These are phyloP conservation scores for Coprinopsis cinerea DNA, from an alignment of 768 basidiomycete genomes.

Conservation along the genomic window DNA sequence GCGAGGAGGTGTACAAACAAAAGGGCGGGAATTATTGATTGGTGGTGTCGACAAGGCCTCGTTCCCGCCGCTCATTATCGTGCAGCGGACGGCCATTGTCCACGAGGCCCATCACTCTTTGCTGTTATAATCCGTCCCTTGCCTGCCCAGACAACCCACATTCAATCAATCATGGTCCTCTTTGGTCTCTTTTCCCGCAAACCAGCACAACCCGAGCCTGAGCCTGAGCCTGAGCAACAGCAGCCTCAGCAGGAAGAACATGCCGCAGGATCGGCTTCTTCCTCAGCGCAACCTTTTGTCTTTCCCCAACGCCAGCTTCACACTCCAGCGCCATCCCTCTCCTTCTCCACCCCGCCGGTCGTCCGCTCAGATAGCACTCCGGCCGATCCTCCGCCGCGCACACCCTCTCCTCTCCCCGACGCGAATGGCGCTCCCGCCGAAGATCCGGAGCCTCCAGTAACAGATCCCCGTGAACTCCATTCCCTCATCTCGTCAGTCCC, in stretches of 20 bases:
- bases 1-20: not conserved
- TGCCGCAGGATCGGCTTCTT: too few relatives aligned
- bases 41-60: too few relatives aligned
- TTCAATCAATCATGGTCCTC: not conserved
- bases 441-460: constrained; percentile 19
- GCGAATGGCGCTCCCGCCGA: not conserved
- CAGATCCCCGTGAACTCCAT: constrained; percentile 39
- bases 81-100: not conserved
- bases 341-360: not conserved
- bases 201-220: not conserved
- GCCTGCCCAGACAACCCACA: constrained; percentile 26
- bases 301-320: constrained; percentile 4
- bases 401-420: constrained; percentile 27
- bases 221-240: not conserved
- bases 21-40: too few relatives aligned
- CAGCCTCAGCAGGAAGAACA: too few relatives aligned
- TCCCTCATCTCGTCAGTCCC: constrained; percentile 56
- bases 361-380: not conserved
- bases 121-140: constrained; percentile 31
- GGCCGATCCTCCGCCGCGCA: constrained; percentile 24
- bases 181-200: constrained; percentile 11
- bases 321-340: constrained; percentile 6
- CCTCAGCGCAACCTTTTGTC: too few relatives aligned
- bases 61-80: not conserved
- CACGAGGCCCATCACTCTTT: constrained; percentile 6